Evolutionary conservation across 2,329 filamentous ascomycete genomes (phyloP).

Genomic region (Aspergillus ochraceoroseus): DNA sequence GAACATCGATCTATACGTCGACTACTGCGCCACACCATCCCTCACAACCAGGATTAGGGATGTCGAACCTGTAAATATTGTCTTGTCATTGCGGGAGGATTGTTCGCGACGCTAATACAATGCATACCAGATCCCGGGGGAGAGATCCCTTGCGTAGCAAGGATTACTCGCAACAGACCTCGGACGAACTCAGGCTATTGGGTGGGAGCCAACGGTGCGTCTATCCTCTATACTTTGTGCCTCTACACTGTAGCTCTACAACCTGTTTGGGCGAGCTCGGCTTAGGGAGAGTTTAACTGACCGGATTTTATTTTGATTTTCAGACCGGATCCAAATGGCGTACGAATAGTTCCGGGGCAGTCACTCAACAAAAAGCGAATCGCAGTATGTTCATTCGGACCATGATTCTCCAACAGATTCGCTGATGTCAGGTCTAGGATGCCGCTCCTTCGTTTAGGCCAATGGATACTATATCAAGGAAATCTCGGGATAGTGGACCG

Average conservation of each 20-base stretch:
- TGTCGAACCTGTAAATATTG: slow-evolving; percentile 24
- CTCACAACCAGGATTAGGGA: slow-evolving; percentile 21
- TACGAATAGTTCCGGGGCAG: slow-evolving; percentile 29
- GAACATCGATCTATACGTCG: slow-evolving; percentile 19
- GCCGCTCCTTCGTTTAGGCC: slow-evolving; percentile 21
- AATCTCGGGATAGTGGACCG: slow-evolving; percentile 32
- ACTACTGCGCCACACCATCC: slow-evolving; percentile 18
- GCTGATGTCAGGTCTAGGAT: slow-evolving; percentile 5
- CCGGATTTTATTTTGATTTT: neutral
- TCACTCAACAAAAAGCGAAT: slow-evolving; percentile 23
- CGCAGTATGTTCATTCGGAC: too few species aligned
- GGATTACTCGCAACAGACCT: slow-evolving; percentile 4
- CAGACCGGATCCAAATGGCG: slow-evolving; percentile 19
- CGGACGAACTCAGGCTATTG: slow-evolving; percentile 26
- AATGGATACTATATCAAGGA: slow-evolving; percentile 24
- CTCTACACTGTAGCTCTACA: too few species aligned
- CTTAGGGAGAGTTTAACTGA: neutral
- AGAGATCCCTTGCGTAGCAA: slow-evolving; percentile 14
- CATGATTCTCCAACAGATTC: too few species aligned
- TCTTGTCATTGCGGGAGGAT: slow-evolving; percentile 4
- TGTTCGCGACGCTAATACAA: slow-evolving; percentile 14
- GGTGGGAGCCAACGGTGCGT: slow-evolving; percentile 19
- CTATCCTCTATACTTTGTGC: neutral
- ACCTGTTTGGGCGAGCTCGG: too few species aligned
- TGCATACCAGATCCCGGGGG: slow-evolving; percentile 16